phyloP scores from a whole-genome alignment of 495 filamentous ascomycete genomes.

The Aspergillus sclerotioniger region DNA sequence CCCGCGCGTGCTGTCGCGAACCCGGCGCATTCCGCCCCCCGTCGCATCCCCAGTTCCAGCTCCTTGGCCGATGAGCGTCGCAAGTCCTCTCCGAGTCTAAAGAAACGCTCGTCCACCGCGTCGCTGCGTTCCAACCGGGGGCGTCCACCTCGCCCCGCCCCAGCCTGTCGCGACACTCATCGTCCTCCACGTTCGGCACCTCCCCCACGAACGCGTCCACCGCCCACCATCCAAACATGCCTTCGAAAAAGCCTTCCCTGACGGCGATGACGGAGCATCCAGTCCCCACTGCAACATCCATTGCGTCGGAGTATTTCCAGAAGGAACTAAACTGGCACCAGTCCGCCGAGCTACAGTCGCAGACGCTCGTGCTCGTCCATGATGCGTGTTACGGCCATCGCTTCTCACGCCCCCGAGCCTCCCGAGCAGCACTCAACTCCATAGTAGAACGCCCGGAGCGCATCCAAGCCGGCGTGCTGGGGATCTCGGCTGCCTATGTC shows the following conservation, averaged over 20 bases:
- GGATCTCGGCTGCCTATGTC: slow-evolving; percentile 84
- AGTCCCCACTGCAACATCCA: slow-evolving; percentile 58
- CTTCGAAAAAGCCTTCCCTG: slow-evolving; percentile 24
- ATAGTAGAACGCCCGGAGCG: slow-evolving; percentile 94
- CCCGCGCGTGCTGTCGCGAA: slow-evolving; percentile 24
- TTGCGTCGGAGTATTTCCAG: slow-evolving; percentile 68
- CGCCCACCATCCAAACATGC: slow-evolving; percentile 12
- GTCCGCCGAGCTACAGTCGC: slow-evolving; percentile 47
- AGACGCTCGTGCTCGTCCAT: slow-evolving; percentile 80
- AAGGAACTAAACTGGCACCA: slow-evolving; percentile 67
- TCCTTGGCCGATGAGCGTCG: slow-evolving; percentile 50
- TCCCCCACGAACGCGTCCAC: slow-evolving; percentile 33
- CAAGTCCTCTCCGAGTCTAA: slow-evolving; percentile 40
- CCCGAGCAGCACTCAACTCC: slow-evolving; percentile 58
- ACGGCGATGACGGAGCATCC: slow-evolving; percentile 25
- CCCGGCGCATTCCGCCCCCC: slow-evolving; percentile 31
- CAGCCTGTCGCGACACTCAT: slow-evolving; percentile 43
- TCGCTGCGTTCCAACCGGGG: slow-evolving; percentile 42
- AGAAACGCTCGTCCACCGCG: slow-evolving; percentile 44
- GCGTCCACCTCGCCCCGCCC: slow-evolving; percentile 33
- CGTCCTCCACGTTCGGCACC: slow-evolving; percentile 46
- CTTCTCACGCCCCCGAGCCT: slow-evolving; percentile 76
- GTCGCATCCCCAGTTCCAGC: slow-evolving; percentile 52
- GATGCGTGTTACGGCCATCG: slow-evolving; percentile 94
- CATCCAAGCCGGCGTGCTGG: slow-evolving; percentile 77